Conservation (phyloP, 768 basidiomycete species). For the Lactifluus piperatus region DNA sequence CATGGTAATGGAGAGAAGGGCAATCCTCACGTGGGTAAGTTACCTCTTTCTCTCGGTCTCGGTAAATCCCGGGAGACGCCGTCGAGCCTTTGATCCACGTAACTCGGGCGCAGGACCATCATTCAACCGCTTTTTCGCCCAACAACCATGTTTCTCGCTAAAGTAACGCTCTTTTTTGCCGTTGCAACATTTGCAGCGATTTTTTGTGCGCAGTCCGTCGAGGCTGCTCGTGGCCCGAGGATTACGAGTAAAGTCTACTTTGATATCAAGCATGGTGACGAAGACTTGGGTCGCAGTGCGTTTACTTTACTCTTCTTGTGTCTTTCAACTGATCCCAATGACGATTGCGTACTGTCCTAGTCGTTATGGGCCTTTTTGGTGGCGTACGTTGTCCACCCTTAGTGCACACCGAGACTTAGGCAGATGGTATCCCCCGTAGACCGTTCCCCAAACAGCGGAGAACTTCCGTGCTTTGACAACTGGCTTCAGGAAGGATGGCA, state of each 20-base stretch:
- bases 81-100: neutral
- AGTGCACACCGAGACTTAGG: neutral
- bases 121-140: conserved; percentile 24
- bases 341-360: conserved; percentile 31
- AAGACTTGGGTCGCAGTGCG: conserved; percentile 73
- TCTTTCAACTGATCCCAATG: neutral
- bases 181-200: conserved; percentile 56
- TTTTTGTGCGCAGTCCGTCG: conserved; percentile 62
- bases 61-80: conserved; percentile 8
- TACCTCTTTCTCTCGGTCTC: too few species aligned
- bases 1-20: too few species aligned
- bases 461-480: conserved; percentile 95
- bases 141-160: conserved; percentile 46
- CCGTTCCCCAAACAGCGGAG: conserved; percentile 93
- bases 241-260: conserved; percentile 94
- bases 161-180: conserved; percentile 51
- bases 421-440: conserved; percentile 39
- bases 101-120: neutral
- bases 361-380: conserved; percentile 85
- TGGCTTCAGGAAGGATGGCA: conserved; percentile 71
- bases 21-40: too few species aligned
- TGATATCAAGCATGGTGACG: conserved; percentile 88
- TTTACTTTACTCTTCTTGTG: conserved; percentile 12
- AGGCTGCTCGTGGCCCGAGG: conserved; percentile 80
- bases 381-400: conserved; percentile 39